These are phyloP conservation scores for Quercus aquifolioides DNA, from an alignment of 306 rosid genomes.

Conservation along the genomic window DNA sequence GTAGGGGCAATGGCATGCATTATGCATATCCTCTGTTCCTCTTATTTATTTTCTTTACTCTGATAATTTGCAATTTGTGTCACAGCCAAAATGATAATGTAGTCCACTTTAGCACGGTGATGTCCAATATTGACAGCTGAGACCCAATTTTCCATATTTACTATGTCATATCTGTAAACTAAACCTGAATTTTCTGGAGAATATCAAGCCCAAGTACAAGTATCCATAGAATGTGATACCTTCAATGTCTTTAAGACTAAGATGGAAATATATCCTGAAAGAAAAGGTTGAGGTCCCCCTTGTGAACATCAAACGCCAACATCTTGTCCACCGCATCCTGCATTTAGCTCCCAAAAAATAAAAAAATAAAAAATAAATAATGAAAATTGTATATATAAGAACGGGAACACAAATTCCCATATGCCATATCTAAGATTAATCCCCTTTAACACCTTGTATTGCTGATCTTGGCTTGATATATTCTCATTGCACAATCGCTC, in stretches of 20 bases:
- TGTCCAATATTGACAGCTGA: background rate
- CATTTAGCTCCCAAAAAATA: constrained; percentile 15
- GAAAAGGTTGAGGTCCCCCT: constrained; percentile 56
- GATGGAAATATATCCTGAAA: constrained; percentile 57
- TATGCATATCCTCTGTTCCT: too few relatives aligned
- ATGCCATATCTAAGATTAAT: constrained; percentile 15
- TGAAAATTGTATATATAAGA: background rate
- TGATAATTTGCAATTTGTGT: background rate
- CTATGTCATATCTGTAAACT: background rate
- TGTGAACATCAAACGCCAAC: constrained; percentile 62
- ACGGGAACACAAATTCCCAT: constrained; percentile 10
- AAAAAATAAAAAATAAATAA: background rate
- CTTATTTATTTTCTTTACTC: background rate
- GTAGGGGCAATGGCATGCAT: too few relatives aligned
- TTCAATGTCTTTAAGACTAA: background rate
- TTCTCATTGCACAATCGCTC: constrained; percentile 62
- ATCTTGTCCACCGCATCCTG: constrained; percentile 72
- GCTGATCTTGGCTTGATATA: constrained; percentile 55
- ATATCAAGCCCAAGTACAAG: background rate
- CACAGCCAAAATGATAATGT: background rate
- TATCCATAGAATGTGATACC: constrained; percentile 11
- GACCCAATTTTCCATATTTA: background rate
- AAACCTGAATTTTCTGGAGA: background rate
- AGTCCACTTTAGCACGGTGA: background rate
- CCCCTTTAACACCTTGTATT: constrained; percentile 56